Evolutionary conservation across 129 eudicot genomes (phyloP).

Genomic region (Heracleum sosnowskyi): DNA sequence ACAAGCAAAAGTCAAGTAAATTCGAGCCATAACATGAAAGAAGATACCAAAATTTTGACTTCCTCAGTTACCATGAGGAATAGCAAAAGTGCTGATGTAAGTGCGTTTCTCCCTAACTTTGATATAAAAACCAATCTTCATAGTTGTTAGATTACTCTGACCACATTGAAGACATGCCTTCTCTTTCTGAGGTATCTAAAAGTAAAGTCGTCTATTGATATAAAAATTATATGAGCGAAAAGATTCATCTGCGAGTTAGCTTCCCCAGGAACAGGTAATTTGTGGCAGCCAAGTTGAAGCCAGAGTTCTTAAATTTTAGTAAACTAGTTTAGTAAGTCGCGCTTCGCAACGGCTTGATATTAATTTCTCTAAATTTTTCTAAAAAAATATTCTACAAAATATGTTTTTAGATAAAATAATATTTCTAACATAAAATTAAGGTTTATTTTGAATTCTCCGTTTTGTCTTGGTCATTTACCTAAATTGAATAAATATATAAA

Average conservation of each 20-base stretch:
- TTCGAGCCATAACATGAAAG: constrained; percentile 26
- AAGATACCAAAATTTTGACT: constrained; percentile 8
- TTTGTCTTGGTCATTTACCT: too few species aligned
- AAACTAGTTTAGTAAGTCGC: too few species aligned
- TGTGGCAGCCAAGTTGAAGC: not conserved
- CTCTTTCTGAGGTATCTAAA: not conserved
- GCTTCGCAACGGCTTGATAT: too few species aligned
- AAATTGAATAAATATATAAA: too few species aligned
- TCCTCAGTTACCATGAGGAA: constrained; percentile 17
- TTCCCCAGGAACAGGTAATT: not conserved
- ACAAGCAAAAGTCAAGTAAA: constrained; percentile 17
- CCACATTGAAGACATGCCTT: not conserved
- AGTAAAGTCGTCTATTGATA: not conserved
- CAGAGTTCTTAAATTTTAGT: not conserved
- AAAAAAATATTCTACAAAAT: too few species aligned
- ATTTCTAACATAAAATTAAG: too few species aligned
- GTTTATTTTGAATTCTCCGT: too few species aligned
- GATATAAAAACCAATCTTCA: not conserved
- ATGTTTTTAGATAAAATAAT: too few species aligned
- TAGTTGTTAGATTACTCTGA: not conserved
- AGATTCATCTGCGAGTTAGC: not conserved
- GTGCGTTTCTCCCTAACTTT: not conserved
- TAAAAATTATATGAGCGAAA: not conserved
- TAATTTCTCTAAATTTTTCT: too few species aligned
- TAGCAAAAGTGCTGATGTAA: constrained; percentile 5